Evolutionary conservation across 202 grass and related monocot species (phyloP), one percentile per base, ranked within the genome.

Genomic region (Hordeum pubiflorum): DNA sequence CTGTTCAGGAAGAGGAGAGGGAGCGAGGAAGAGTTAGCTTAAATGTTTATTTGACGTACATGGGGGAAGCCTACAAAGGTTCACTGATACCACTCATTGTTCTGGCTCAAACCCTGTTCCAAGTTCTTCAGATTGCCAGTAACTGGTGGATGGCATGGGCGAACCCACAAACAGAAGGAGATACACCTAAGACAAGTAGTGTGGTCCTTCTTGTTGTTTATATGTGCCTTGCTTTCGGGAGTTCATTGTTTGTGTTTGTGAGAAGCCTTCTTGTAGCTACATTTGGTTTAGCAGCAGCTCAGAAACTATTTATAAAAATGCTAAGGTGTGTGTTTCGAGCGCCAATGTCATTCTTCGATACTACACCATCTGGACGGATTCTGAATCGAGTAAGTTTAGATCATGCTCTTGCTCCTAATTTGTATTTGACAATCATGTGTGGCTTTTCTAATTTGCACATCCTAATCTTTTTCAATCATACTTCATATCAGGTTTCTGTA

Each of bases 91-190:
- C 96, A 8, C 88, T 99, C 29, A 99, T 99, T 76, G 87, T 99
- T 58, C 80, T 99, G 67, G 78, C 92, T 68, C 96, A 99, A 63
- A 90, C 89, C 60, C 21, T 88, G 70, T 99, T 99, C 89, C 96
- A 99, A 88, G 90, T 99, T 66, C 91, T 99, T 83, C 96, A 99
- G 85, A 92, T 99, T 79, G 96, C 90, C 18, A 88, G 96, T 75
- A 99, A 94, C 72, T 99, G 96, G 96, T 99, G 96, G 96, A 99
- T 99, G 96, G 93, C 96, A 17, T 99, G 96, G 96, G 96, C 96
- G 29, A 99, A 96, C 48, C 96, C 96, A 40, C 92, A 95, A 87
- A 93, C 89, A 29, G 82, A 88, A 87, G 96, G 96, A 26, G 96
- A 91, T 84, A 40, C 54, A 34, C 92, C 96, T 48, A 99, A 99